Evolutionary conservation across 768 basidiomycete species (phyloP), one percentile per base, ranked within the genome.

Genomic region (Russula sp.): DNA sequence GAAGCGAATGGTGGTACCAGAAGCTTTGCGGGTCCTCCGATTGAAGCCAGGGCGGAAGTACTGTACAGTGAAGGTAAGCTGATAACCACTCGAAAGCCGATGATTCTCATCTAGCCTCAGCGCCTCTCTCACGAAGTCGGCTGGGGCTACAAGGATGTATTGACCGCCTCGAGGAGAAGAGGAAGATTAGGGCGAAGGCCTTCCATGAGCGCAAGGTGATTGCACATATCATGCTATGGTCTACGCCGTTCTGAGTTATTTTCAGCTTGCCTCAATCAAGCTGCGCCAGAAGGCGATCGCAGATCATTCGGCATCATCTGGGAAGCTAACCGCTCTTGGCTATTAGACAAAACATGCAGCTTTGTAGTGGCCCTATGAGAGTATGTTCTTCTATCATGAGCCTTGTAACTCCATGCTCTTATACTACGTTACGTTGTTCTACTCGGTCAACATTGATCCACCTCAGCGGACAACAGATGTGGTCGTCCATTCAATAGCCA

Each of bases 131-230:
- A 95, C 74, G 94, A 97, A 81, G 94, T 98, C 75, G 97, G 97
- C 69, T 99, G 97, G 97, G 93, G 94, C 63, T 97, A 98, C 87
- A 98, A 97, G 84, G 96, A 98, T 74, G 93, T 99, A 89, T 99
- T 71, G 97, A 99, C 79, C 92, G 94, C 77, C 90, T 99, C 73
- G 97, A 99, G 83, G 97, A 99, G 87, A 99, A 99, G 91, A 87
- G 97, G 79, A 99, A 99, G 88, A 90, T 98, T 78, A 98, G 98
- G 83, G 91, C 95, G 51, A 88, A 93, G 79, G 97, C 97, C 72
- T 99, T 94, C 93, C 88, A 95, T 80, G 94, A 98, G 82, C 92
- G 96, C 86, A 98, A 98, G 91, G 93, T 94, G 72, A 68, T 86
- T 77, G 1, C 14, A 11, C n/a, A 57, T n/a, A 26, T 50, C 30